Evolutionary conservation across 2,329 filamentous ascomycete species (phyloP), one percentile per base, ranked within the genome.

Genomic region (Didymella pomorum): DNA sequence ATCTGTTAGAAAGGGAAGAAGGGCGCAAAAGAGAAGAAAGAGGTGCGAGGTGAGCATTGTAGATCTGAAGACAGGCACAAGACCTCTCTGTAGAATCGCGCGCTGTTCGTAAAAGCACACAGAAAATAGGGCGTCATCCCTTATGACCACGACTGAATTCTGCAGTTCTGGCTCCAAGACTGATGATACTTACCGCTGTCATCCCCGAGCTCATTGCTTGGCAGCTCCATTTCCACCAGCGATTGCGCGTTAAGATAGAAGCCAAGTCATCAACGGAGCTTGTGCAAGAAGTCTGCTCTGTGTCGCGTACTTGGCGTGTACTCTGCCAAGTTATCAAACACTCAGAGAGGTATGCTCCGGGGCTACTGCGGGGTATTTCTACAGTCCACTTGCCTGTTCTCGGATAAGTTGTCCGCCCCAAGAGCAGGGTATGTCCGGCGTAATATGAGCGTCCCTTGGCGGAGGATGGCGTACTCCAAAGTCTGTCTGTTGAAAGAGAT

Each of bases 351-450:
- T n/a, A n/a, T 49, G 29, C 29, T 49, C 10, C 29, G 37, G 31
- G n/a, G 26, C 2, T 16, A 25, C 25, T 50, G 56, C 50, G 56
- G 56, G 56, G 56, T 51, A 49, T 12, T 25, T 25, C 14, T 20
- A 14, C 11, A 37, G 9, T 10, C 35, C 14, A 39, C 39, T 52
- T 37, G 20, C 37, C 37, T 42, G 10, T 9, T 47, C 45, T 46
- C 56, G 56, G 56, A 53, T 31, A 53, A 58, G 29, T 53, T 53
- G 31, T 58, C 56, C 56, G 56, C 29, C 29, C 21, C 21, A 26
- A 37, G 33, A 33, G 20, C 45, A 49, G 21, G 35, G 33, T 10
- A 33, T 21, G 20, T 46, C 44, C 55, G 49, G 23, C 12, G 23
- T 39, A 44, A 57, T 52, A 7, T 52, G 21, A 37, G 12, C 18